phyloP scores from a whole-genome alignment of 768 basidiomycete species.

The Neoboletus subvelutipes region DNA sequence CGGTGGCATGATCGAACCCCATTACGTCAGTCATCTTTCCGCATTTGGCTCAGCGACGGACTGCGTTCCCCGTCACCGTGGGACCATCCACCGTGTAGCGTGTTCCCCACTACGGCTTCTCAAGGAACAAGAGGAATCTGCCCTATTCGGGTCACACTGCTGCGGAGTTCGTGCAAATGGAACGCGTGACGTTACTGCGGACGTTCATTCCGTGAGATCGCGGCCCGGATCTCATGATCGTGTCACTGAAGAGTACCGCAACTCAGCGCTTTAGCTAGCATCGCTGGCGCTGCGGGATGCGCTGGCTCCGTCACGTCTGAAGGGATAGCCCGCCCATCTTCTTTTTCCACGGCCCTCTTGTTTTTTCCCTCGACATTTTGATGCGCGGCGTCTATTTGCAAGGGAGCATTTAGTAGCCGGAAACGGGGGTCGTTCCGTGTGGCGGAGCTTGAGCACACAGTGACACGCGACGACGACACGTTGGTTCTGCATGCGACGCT shows the following conservation, averaged over 20 bases:
- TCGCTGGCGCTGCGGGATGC: conserved; percentile 6
- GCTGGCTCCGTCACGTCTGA: conserved; percentile 4
- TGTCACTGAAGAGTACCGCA: not conserved
- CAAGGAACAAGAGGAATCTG: not conserved
- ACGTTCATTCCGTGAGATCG: conserved; percentile 11
- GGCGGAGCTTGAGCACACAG: conserved; percentile 10
- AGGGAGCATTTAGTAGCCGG: conserved; percentile 14
- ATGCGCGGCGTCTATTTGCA: conserved; percentile 1
- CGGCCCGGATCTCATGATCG: conserved; percentile 13
- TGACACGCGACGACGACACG: conserved; percentile 16
- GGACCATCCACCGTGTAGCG: conserved; percentile 4
- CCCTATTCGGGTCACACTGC: conserved; percentile 7
- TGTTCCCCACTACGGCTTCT: not conserved
- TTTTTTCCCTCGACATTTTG: not conserved
- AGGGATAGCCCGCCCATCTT: conserved; percentile 1
- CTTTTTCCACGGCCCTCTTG: not conserved
- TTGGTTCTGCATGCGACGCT: conserved; percentile 12
- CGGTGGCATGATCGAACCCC: conserved; percentile 23
- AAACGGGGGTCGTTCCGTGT: conserved; percentile 11
- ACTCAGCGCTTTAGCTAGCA: not conserved
- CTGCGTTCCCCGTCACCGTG: conserved; percentile 16
- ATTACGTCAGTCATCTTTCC: conserved; percentile 22
- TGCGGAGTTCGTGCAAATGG: conserved; percentile 14
- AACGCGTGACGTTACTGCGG: conserved; percentile 4
- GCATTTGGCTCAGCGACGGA: not conserved